A percentile compares a stretch with the other conserved stretches of the same genome.
These are phyloP conservation scores for Dendrostoma leiphaemia DNA, from an alignment of 2,329 filamentous ascomycete species.

Conservation along the genomic window DNA sequence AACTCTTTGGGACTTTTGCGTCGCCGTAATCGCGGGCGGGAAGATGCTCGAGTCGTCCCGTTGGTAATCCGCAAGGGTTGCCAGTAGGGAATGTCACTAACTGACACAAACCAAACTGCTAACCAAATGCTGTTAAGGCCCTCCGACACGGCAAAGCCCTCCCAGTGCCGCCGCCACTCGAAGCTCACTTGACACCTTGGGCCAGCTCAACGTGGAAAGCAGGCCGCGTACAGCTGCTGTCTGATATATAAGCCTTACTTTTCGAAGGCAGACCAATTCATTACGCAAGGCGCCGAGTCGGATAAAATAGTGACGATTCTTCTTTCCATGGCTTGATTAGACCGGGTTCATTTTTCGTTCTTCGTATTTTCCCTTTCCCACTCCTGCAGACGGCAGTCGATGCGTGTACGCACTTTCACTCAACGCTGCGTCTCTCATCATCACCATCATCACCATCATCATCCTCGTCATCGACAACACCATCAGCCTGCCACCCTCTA, in stretches of 20 bases:
- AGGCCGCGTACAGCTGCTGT: slow-evolving; percentile 6
- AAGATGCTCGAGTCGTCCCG: too few species aligned
- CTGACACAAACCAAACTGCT: too few species aligned
- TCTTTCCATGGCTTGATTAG: background rate
- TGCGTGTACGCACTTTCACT: background rate
- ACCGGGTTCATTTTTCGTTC: background rate
- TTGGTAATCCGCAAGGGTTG: too few species aligned
- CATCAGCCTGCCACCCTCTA: background rate
- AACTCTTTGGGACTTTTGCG: too few species aligned
- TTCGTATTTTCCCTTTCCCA: background rate
- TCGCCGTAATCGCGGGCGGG: too few species aligned
- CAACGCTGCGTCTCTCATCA: background rate
- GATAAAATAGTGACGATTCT: background rate
- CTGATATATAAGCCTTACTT: too few species aligned
- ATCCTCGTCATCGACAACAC: background rate
- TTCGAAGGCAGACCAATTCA: background rate
- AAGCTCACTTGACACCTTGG: background rate
- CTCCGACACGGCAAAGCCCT: background rate
- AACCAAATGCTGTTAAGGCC: slow-evolving; percentile 1
- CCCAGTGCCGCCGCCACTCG: background rate
- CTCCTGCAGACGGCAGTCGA: background rate
- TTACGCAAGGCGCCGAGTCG: background rate
- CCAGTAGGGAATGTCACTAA: too few species aligned
- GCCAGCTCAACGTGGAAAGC: background rate
- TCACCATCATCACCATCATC: background rate